phyloP scores from a whole-genome alignment of 2,329 filamentous ascomycete species.

The Mariannaea sp. region DNA sequence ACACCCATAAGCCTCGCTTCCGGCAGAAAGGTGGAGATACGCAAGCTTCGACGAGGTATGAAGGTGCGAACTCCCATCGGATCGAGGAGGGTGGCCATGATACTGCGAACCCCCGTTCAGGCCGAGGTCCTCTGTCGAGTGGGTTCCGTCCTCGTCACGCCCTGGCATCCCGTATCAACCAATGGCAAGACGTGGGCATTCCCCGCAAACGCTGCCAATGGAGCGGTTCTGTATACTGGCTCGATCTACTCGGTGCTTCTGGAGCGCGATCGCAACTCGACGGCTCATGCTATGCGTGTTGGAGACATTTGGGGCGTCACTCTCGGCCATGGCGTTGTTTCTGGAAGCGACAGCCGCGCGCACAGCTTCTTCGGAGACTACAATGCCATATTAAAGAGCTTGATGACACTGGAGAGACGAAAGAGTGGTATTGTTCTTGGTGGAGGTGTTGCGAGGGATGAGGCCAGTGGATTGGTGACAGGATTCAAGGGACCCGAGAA shows the following conservation, averaged over 20 bases:
- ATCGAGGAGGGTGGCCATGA: slow-evolving; percentile 51
- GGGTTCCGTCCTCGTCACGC: slow-evolving; percentile 56
- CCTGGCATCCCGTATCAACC: slow-evolving; percentile 61
- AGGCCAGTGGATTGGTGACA: slow-evolving; percentile 46
- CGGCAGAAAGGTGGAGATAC: slow-evolving; percentile 47
- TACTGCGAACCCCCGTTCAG: slow-evolving; percentile 55
- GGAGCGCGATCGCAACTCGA: slow-evolving; percentile 48
- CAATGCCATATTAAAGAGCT: slow-evolving; percentile 45
- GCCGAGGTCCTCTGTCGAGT: slow-evolving; percentile 51
- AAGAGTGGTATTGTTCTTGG: slow-evolving; percentile 51
- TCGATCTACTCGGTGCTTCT: slow-evolving; percentile 62
- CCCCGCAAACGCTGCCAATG: slow-evolving; percentile 46
- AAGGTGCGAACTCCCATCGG: slow-evolving; percentile 57
- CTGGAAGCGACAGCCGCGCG: slow-evolving; percentile 45
- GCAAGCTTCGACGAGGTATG: slow-evolving; percentile 51
- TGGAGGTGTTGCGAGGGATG: slow-evolving; percentile 48
- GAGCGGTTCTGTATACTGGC: slow-evolving; percentile 51
- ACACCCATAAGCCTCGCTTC: slow-evolving; percentile 53
- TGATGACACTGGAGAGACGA: slow-evolving; percentile 44
- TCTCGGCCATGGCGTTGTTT: slow-evolving; percentile 59
- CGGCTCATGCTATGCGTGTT: slow-evolving; percentile 57
- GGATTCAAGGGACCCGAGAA: slow-evolving; percentile 27
- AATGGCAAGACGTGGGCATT: slow-evolving; percentile 52
- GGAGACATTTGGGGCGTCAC: slow-evolving; percentile 59
- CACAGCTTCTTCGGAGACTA: slow-evolving; percentile 63